Conservation (phyloP, 176 grass and related monocot species). For the Aegilops umbellulata region DNA sequence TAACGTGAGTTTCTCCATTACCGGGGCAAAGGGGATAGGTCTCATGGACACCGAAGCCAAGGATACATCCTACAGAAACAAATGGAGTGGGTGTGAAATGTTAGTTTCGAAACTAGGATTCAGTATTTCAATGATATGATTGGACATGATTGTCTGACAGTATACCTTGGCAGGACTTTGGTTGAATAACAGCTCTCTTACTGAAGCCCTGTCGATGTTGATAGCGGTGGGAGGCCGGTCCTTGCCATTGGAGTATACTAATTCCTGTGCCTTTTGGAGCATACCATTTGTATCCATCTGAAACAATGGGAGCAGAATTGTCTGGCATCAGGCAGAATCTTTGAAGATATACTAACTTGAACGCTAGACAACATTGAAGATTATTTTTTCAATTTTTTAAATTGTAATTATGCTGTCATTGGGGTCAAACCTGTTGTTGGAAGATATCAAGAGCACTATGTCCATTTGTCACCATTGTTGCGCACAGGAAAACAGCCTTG, state of each 20-base stretch:
- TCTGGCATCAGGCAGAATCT: constrained; percentile 15
- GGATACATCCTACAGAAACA: constrained; percentile 61
- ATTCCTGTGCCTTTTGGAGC: constrained; percentile 76
- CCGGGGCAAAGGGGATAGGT: constrained; percentile 74
- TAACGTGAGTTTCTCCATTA: constrained; percentile 71
- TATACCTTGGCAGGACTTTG: constrained; percentile 84
- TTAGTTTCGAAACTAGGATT: background rate
- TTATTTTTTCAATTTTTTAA: background rate
- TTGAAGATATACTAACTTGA: background rate
- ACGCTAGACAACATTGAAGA: background rate
- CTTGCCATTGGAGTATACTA: constrained; percentile 87
- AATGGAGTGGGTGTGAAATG: background rate
- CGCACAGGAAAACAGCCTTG: constrained; percentile 87
- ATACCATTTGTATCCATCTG: constrained; percentile 65
- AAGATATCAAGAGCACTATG: constrained; percentile 77
- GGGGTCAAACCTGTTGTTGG: constrained; percentile 65
- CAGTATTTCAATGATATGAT: background rate
- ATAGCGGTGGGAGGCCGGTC: constrained; percentile 74
- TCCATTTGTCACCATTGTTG: constrained; percentile 75
- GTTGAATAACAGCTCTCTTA: constrained; percentile 86
- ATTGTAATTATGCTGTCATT: background rate
- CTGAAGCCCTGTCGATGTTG: constrained; percentile 51
- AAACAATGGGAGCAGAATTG: background rate
- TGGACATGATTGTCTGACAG: background rate
- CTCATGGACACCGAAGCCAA: constrained; percentile 88